Base-by-base conservation (phyloP, 2,329 filamentous ascomycete species). In the Malbranchea zuffiana region DNA sequence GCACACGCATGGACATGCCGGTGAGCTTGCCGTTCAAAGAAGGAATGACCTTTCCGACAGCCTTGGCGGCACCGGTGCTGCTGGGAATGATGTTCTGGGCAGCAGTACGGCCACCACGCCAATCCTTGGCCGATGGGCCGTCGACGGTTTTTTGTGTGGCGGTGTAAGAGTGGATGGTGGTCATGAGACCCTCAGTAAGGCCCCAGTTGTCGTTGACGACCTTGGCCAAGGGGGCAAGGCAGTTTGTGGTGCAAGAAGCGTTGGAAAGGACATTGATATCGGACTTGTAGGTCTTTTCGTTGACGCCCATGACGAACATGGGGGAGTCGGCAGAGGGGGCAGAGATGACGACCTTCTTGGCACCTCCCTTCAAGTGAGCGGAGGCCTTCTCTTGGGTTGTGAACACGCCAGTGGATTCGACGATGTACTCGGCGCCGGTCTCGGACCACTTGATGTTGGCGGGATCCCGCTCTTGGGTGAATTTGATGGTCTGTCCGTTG, bases 291-390 rank as follows among this genome's bases (percentile, higher is more conserved):
- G 68, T 74, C 66, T 87, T 76, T 71, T 96, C 74, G 78, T 96
- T 98, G 73, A 98, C 90, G 65, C 90, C 90, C 80, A 95, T 92
- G 63, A 98, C 90, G 78, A 92, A 98, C 90, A 98, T 98, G 64
- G 88, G 88, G 60, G 90, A 90, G 72, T 98, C 90, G 39, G 62
- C 62, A 41, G 60, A 66, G 38, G 61, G 62, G 47, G 66, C 66
- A 44, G 65, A 68, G 63, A 69, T 87, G 74, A 87, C 70, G 66
- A 87, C 88, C 80, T 93, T 93, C 84, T 95, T 95, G 66, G 88
- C 88, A 66, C 88, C 88, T 63, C 87, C 88, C 71, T 82, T 80
- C 72, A 96, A 79, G 71, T 96, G 88, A 55, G 82, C 83, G 60
- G 74, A 76, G 64, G 88, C 88, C 83, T 94, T 94, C 49, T 94